Conservation (phyloP, 805 yeast species). For the Pichia occidentalis region DNA sequence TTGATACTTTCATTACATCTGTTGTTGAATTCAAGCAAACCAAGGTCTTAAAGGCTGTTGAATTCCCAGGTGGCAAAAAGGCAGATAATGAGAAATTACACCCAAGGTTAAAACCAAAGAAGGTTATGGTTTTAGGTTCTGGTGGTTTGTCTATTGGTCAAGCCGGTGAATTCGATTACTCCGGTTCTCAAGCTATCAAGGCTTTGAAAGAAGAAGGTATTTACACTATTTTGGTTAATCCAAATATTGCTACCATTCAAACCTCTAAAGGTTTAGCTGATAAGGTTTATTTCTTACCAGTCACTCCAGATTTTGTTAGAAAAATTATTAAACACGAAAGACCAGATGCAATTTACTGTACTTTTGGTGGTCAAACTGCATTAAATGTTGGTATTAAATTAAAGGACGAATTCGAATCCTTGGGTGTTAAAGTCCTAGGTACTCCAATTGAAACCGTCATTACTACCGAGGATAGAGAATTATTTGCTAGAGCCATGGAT, state of each 20-base stretch:
- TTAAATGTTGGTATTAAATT: conserved; percentile 90
- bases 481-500: conserved; percentile 90
- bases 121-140: conserved; percentile 90
- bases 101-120: conserved; percentile 80
- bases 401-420: conserved; percentile 86
- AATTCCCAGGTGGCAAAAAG: conserved; percentile 82
- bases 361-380: conserved; percentile 99
- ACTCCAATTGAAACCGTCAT: conserved; percentile 93
- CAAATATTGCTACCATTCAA: conserved; percentile 97
- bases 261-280: conserved; percentile 97
- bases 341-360: conserved; percentile 94
- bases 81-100: conserved; percentile 69
- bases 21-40: conserved; percentile 60
- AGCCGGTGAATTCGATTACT: conserved; percentile 98
- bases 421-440: conserved; percentile 94
- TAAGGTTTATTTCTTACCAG: conserved; percentile 97
- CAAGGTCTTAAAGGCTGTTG: conserved; percentile 57
- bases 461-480: conserved; percentile 97
- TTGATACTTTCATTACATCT: conserved; percentile 84
- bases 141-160: conserved; percentile 99
- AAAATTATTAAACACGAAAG: conserved; percentile 91
- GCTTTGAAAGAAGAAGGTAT: conserved; percentile 98
- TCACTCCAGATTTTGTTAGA: conserved; percentile 91
- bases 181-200: conserved; percentile 98
- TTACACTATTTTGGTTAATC: conserved; percentile 91